Base-by-base conservation (phyloP, 2,329 filamentous ascomycete genomes). In the Penicillium concentricum region DNA sequence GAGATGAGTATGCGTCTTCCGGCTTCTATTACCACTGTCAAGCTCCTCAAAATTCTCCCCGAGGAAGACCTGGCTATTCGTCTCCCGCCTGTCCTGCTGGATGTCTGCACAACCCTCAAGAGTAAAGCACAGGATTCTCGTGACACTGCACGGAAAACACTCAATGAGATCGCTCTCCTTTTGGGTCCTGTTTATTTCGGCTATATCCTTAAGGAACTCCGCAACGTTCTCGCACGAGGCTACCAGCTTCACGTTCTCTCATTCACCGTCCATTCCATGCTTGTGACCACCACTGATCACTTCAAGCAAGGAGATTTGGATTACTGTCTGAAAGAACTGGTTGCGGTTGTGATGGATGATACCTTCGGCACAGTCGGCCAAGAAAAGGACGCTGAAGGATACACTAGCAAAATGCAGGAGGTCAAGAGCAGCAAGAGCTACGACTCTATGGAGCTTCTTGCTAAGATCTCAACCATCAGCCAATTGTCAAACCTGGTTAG, bases 391-490 rank as follows among this genome's bases (percentile, higher is more conserved):
- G 93, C 93, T 0, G 92, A 97, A 66, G 94, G 92, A 51, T 99
- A 99, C 72, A 88, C 89, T 54, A 96, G 87, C 71, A 90, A 93
- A 74, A 97, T 95, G 88, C 96, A 95, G 74, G 94, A 99, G 76
- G 88, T 99, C 55, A 97, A 96, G 79, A 94, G 90, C 74, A 97
- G 90, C 80, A 99, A 97, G 80, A 97, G 92, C 71, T 96, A 92
- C 68, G 95, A 99, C 70, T 96, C 94, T 0, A 95, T 97, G 87
- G 93, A 97, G 73, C 81, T 97, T 16, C 82, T 97, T 62, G 89
- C 94, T 26, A 90, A 88, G 68, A 92, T 87, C 46, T 87, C 91
- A 2, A 93, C 92, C 1, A 81, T 97, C 24, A 80, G 77, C 50
- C 85, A 87, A 55, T 82, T 97, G 6, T 86, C 88, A 46, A 84